A percentile compares a stretch with the other conserved stretches of the same genome.
Evolutionary conservation across 1,139 yeast species (phyloP).

Genomic region (Kodamaea arcana): DNA sequence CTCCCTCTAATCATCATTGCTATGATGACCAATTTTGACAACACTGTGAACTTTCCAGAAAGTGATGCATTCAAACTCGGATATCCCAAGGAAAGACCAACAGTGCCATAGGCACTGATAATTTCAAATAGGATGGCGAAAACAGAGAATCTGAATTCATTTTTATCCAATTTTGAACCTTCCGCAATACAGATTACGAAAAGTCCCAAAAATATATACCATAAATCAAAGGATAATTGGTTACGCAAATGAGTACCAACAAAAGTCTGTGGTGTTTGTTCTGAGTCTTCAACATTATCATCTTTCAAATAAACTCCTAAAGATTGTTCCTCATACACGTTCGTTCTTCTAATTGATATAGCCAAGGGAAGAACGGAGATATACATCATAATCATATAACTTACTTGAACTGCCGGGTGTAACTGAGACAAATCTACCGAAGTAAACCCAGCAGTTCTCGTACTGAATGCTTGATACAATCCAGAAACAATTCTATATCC

Average conservation of each 20-base stretch:
- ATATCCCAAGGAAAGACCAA: conserved; percentile 85
- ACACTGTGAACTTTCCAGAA: conserved; percentile 61
- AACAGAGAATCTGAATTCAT: conserved; percentile 52
- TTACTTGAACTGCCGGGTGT: conserved; percentile 90
- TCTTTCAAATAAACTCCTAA: conserved; percentile 71
- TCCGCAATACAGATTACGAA: conserved; percentile 87
- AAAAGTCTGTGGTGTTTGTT: conserved; percentile 50
- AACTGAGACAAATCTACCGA: conserved; percentile 64
- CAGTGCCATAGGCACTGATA: conserved; percentile 94
- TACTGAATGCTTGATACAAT: conserved; percentile 82
- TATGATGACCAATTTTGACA: conserved; percentile 80
- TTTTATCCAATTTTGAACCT: conserved; percentile 52
- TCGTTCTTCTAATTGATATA: conserved; percentile 91
- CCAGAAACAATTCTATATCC: conserved; percentile 79
- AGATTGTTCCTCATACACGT: conserved; percentile 95
- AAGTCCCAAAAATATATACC: conserved; percentile 87
- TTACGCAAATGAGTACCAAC: conserved; percentile 86
- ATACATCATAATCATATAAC: conserved; percentile 96
- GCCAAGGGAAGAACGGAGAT: conserved; percentile 95
- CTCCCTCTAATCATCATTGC: conserved; percentile 93
- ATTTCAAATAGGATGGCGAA: conserved; percentile 81
- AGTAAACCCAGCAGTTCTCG: conserved; percentile 90
- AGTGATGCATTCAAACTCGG: conserved; percentile 66
- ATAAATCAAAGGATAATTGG: conserved; percentile 89
- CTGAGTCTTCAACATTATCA: conserved; percentile 25